Percentiles rank a stretch among this genome's conserved stretches.
Conservation (phyloP, 176 grass and related monocot species). For the Bothriochloa decipiens region DNA sequence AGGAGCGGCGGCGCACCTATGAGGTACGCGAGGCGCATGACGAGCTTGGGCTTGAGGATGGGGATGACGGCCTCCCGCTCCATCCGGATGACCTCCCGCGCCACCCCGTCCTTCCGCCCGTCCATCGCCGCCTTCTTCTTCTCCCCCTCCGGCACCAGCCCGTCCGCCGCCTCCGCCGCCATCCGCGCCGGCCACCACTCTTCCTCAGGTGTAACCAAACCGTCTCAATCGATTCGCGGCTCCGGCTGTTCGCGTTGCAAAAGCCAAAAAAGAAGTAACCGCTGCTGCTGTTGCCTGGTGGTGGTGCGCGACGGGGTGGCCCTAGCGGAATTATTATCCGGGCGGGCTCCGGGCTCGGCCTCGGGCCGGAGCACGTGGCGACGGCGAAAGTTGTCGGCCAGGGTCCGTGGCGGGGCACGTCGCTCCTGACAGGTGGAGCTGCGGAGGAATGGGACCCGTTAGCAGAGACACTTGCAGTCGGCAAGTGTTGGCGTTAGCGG, state of each 20-base stretch:
- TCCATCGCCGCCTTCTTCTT: constrained; percentile 25
- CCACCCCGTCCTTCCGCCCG: constrained; percentile 47
- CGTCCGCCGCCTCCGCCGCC: constrained; percentile 33
- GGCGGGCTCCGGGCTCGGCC: too few species aligned
- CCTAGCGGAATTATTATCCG: constrained; percentile 25
- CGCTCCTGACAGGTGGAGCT: neutral
- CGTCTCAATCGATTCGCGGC: too few species aligned
- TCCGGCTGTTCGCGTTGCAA: neutral
- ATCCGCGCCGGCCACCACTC: neutral
- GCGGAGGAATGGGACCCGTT: fast-evolving
- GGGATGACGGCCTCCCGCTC: constrained; percentile 85
- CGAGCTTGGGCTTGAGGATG: constrained; percentile 77
- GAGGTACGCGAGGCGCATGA: constrained; percentile 78
- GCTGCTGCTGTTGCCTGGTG: too few species aligned
- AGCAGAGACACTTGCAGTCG: neutral
- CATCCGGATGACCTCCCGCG: constrained; percentile 64
- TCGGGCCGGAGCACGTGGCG: too few species aligned
- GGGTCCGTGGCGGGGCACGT: neutral
- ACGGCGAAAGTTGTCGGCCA: neutral
- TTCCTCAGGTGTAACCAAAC: neutral
- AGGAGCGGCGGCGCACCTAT: constrained; percentile 41
- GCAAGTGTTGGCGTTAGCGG: too few species aligned
- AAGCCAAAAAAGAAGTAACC: neutral
- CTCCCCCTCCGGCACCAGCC: neutral
- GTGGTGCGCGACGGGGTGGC: constrained; percentile 26